Percentiles rank a stretch among this genome's conserved stretches.
Conservation (phyloP, 1,139 yeast species). For the Yamadazyma membranifaciens region DNA sequence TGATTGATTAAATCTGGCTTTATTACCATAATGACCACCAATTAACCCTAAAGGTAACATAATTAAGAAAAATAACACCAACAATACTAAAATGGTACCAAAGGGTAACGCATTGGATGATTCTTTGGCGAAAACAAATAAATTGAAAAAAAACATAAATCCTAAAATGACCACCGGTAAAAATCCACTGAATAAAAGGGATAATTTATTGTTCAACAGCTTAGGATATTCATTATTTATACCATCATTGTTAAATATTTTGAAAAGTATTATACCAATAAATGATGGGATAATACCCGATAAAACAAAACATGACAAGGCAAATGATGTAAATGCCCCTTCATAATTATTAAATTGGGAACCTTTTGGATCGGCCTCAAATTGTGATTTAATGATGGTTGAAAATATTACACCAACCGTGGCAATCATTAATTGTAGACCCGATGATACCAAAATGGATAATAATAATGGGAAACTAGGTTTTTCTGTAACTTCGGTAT, state of each 20-base stretch:
- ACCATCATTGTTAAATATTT: constrained; percentile 43
- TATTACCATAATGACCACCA: constrained; percentile 67
- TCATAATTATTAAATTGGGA: constrained; percentile 52
- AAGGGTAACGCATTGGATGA: constrained; percentile 79
- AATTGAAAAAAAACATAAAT: constrained; percentile 56
- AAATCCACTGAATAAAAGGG: constrained; percentile 57
- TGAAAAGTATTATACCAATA: constrained; percentile 61
- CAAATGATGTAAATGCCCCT: constrained; percentile 59
- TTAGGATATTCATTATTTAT: constrained; percentile 25
- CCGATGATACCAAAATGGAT: constrained; percentile 65
- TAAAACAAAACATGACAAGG: constrained; percentile 57
- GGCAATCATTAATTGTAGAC: constrained; percentile 69
- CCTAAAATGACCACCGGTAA: constrained; percentile 60
- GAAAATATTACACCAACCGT: constrained; percentile 58
- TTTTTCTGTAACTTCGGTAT: constrained; percentile 51
- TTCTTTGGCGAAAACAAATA: constrained; percentile 73
- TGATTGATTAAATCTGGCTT: constrained; percentile 21
- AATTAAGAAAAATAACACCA: constrained; percentile 56
- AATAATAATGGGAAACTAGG: constrained; percentile 50
- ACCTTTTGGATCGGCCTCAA: constrained; percentile 23
- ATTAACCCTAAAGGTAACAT: constrained; percentile 73
- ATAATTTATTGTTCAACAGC: constrained; percentile 22
- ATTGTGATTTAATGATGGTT: constrained; percentile 49
- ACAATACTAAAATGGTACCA: constrained; percentile 61
- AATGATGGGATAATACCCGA: constrained; percentile 78